Percentiles rank a stretch among this genome's conserved stretches.
Evolutionary conservation across 2,329 filamentous ascomycete species (phyloP).

Genomic region (Aspergillus niger): DNA sequence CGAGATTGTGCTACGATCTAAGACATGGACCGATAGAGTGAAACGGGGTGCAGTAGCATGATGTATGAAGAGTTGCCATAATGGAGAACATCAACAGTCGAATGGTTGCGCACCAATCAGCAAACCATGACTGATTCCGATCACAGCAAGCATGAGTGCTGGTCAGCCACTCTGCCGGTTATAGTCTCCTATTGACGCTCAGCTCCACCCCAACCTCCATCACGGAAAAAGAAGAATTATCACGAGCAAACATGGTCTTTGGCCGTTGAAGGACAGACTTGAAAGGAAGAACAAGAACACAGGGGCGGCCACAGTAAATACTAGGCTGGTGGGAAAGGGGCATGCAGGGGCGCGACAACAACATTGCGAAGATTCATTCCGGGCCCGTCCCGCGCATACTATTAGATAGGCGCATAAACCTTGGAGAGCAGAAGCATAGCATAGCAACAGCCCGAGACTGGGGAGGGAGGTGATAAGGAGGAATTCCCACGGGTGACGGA

Average conservation of each 20-base stretch:
- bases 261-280: not conserved
- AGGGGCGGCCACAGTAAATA: not conserved
- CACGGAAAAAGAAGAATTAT: not conserved
- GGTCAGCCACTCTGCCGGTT: not conserved
- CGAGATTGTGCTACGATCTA: conserved; percentile 1
- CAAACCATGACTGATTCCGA: not conserved
- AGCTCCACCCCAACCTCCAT: not conserved
- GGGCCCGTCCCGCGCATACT: conserved; percentile 10
- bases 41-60: not conserved
- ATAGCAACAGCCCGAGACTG: not conserved
- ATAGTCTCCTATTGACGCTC: not conserved
- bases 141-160: not conserved
- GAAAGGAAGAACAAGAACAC: not conserved
- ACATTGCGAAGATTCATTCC: conserved; percentile 16
- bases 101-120: not conserved
- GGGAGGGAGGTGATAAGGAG: not conserved
- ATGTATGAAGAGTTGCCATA: not conserved
- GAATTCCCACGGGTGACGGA: not conserved
- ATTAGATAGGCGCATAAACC: conserved; percentile 11
- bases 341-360: conserved; percentile 14
- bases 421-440: not conserved
- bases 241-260: not conserved
- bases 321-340: conserved; percentile 3
- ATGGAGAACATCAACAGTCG: not conserved
- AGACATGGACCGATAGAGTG: not conserved